Conservation (phyloP, 1,284 basidiomycete genomes). For the Bondarzewia mesenterica region DNA sequence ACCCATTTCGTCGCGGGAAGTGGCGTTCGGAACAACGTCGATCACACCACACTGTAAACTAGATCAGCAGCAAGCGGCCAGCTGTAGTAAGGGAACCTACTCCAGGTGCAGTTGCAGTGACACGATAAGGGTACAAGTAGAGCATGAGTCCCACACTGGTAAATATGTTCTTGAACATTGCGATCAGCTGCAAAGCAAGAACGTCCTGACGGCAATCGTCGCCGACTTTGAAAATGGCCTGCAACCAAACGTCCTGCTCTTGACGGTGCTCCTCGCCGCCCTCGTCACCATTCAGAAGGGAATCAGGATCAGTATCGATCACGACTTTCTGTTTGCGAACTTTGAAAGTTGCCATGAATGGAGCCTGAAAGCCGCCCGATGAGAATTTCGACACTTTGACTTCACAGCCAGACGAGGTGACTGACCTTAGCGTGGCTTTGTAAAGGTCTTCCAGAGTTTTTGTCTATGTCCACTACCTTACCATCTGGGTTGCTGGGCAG, state of each 20-base stretch:
- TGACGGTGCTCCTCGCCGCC: conserved; percentile 47
- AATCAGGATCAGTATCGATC: conserved; percentile 59
- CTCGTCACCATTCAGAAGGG: conserved; percentile 57
- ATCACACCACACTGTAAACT: conserved; percentile 85
- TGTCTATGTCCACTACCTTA: conserved; percentile 92
- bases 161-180: conserved; percentile 99
- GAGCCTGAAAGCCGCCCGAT: conserved; percentile 51
- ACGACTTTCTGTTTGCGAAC: conserved; percentile 77
- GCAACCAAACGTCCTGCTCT: conserved; percentile 91
- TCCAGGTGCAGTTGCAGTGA: conserved; percentile 94
- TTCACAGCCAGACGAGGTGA: neutral
- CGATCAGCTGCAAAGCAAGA: conserved; percentile 93
- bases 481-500: conserved; percentile 98
- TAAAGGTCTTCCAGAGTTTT: conserved; percentile 90
- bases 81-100: conserved; percentile 38
- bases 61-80: conserved; percentile 4
- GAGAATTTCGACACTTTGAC: neutral
- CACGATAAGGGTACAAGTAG: conserved; percentile 94
- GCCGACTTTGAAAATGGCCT: conserved; percentile 99
- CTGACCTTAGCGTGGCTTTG: conserved; percentile 94
- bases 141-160: conserved; percentile 81
- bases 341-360: conserved; percentile 99
- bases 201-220: conserved; percentile 99
- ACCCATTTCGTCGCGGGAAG: conserved; percentile 99
- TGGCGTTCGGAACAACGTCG: conserved; percentile 97